Conservation (phyloP, 2,329 filamentous ascomycete genomes). For the Trichoderma harzianum region DNA sequence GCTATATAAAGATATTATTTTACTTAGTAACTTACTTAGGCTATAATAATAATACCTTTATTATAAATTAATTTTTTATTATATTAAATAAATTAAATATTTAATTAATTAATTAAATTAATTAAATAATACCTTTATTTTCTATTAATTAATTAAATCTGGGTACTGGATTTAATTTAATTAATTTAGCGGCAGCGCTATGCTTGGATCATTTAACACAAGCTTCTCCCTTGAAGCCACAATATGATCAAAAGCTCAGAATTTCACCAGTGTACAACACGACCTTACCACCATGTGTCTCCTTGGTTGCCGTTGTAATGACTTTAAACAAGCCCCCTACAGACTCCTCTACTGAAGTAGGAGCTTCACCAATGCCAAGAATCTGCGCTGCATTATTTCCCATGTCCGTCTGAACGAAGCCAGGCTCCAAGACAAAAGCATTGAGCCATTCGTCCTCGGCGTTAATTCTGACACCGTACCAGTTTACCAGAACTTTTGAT, state of each 20-base stretch:
- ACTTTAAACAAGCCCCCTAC: conserved; percentile 33
- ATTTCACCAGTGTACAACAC: not conserved
- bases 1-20: too few species aligned
- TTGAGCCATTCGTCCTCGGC: conserved; percentile 21
- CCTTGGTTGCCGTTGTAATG: conserved; percentile 31
- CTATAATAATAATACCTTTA: too few species aligned
- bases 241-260: not conserved
- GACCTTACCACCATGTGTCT: conserved; percentile 2
- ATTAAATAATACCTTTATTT: too few species aligned
- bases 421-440: conserved; percentile 36
- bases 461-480: conserved; percentile 20
- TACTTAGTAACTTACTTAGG: too few species aligned
- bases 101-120: too few species aligned
- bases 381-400: conserved; percentile 31
- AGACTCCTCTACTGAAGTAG: conserved; percentile 32
- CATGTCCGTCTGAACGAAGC: conserved; percentile 35
- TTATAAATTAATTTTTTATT: too few species aligned
- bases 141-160: too few species aligned
- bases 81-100: too few species aligned
- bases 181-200: too few species aligned
- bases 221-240: not conserved
- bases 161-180: too few species aligned
- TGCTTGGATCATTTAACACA: not conserved
- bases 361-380: conserved; percentile 28
- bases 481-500: conserved; percentile 35